phyloP scores from a whole-genome alignment of 2,329 filamentous ascomycete genomes.

The Coniochaeta sp. region DNA sequence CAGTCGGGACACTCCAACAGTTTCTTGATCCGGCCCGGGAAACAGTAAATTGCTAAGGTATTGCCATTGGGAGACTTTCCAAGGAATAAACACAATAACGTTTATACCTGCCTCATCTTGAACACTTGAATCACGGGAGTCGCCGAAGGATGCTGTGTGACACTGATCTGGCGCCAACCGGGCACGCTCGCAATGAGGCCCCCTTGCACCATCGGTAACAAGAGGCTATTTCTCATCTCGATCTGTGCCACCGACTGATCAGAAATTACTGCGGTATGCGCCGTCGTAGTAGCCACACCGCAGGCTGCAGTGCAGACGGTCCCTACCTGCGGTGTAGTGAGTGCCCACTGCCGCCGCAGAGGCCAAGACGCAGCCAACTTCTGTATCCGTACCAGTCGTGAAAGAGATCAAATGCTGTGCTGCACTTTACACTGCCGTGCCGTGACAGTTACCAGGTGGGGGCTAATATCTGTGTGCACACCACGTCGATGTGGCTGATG shows the following conservation, averaged over 20 bases:
- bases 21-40: background rate
- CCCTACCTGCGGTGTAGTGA: too few relatives aligned
- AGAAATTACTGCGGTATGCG: too few relatives aligned
- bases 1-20: background rate
- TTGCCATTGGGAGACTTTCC: background rate
- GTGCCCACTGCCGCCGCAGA: background rate
- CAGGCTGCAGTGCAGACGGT: too few relatives aligned
- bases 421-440: background rate
- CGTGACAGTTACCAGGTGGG: background rate
- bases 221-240: background rate
- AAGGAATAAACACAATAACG: background rate
- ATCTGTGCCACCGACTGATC: background rate
- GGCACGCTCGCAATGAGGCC: background rate
- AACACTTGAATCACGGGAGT: background rate
- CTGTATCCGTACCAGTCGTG: too few relatives aligned
- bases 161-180: background rate
- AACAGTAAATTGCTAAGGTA: background rate
- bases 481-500: background rate
- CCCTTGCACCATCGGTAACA: background rate
- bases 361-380: too few relatives aligned
- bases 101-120: background rate
- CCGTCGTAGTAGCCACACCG: too few relatives aligned
- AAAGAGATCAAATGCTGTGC: background rate
- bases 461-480: background rate
- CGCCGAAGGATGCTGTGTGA: background rate